Conservation (phyloP, 495 filamentous ascomycete genomes). For the Penicillium daleae region DNA sequence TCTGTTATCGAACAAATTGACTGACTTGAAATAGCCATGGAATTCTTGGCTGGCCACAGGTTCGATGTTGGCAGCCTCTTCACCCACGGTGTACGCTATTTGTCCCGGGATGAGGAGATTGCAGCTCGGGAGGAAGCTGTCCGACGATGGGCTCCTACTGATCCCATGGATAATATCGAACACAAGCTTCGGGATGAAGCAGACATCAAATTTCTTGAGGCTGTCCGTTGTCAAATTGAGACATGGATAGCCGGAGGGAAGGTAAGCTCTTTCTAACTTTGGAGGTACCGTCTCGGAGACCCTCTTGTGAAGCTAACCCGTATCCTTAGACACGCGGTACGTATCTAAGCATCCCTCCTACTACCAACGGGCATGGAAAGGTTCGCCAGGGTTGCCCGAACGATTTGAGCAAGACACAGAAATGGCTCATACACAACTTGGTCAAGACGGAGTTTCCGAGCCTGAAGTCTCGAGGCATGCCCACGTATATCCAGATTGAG, state of each 20-base stretch:
- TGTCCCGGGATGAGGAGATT: conserved; percentile 67
- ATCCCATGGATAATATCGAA: conserved; percentile 56
- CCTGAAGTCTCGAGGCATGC: conserved; percentile 49
- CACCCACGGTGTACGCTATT: conserved; percentile 65
- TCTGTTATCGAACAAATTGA: conserved; percentile 6
- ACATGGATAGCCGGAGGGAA: conserved; percentile 46
- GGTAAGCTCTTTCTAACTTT: conserved; percentile 18
- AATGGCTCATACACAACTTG: conserved; percentile 69
- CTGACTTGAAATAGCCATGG: conserved; percentile 46
- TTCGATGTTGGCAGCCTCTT: conserved; percentile 66
- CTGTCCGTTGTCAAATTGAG: conserved; percentile 52
- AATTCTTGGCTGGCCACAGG: conserved; percentile 64
- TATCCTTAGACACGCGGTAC: conserved; percentile 24
- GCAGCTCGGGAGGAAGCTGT: conserved; percentile 35
- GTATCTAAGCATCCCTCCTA: conserved; percentile 38
- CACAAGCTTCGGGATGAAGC: conserved; percentile 43
- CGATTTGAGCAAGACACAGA: conserved; percentile 56
- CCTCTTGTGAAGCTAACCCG: not conserved
- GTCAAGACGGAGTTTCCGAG: conserved; percentile 65
- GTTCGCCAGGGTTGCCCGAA: conserved; percentile 13
- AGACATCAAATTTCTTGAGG: conserved; percentile 58
- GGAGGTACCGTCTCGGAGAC: too few species aligned
- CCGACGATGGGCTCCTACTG: conserved; percentile 26
- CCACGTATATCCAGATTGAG: conserved; percentile 57
- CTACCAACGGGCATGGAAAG: not conserved